Evolutionary conservation across 2,329 filamentous ascomycete genomes (phyloP).

Genomic region (Paracorniculantispora psalliotae): DNA sequence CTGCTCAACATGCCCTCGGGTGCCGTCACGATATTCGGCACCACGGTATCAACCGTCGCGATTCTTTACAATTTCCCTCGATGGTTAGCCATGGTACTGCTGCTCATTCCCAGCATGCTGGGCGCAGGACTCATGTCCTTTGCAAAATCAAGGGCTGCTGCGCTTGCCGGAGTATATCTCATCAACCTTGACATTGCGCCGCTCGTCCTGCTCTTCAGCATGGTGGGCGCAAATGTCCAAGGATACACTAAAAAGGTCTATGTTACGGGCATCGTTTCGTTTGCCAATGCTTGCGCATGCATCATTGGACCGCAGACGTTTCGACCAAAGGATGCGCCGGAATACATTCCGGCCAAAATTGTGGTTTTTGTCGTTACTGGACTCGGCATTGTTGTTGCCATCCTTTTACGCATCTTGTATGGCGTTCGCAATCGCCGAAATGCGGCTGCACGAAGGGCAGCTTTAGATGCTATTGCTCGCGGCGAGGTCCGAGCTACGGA

Average conservation of each 20-base stretch:
- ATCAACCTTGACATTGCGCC: conserved; percentile 44
- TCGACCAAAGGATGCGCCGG: conserved; percentile 44
- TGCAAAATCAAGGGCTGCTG: conserved; percentile 25
- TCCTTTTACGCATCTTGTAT: conserved; percentile 28
- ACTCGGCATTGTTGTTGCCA: conserved; percentile 24
- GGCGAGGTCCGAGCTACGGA: conserved; percentile 21
- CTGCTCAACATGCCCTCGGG: conserved; percentile 37
- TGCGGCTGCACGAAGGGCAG: conserved; percentile 27
- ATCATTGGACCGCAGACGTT: conserved; percentile 55
- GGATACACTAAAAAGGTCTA: conserved; percentile 49
- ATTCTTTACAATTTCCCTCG: conserved; percentile 25
- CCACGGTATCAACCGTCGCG: conserved; percentile 19
- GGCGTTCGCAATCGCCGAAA: conserved; percentile 34
- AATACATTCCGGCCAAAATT: conserved; percentile 50
- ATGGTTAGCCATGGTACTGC: conserved; percentile 22
- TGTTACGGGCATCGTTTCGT: conserved; percentile 44
- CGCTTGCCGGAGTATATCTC: conserved; percentile 24
- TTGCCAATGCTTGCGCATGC: conserved; percentile 48
- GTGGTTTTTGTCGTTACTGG: conserved; percentile 36
- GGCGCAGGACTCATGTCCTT: conserved; percentile 26
- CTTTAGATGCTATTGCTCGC: conserved; percentile 27
- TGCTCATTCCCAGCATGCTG: conserved; percentile 22
- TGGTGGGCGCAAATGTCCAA: conserved; percentile 43
- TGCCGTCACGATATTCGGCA: conserved; percentile 18
- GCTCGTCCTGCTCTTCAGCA: conserved; percentile 48